Percentiles rank a stretch among this genome's conserved stretches.
Evolutionary conservation across 2,329 filamentous ascomycete species (phyloP).

Genomic region (Orbilia javanica): DNA sequence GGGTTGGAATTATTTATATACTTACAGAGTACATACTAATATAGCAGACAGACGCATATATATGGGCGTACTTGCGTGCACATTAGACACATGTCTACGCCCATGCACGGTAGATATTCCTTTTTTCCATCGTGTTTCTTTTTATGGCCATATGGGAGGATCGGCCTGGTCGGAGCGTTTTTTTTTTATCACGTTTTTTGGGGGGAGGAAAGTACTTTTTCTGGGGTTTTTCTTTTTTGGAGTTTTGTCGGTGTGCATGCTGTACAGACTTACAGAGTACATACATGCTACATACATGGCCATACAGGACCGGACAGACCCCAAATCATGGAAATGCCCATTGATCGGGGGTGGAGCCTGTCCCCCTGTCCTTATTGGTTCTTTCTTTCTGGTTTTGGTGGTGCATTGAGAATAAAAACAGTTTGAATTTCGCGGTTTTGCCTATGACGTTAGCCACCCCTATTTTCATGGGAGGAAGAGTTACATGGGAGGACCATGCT

Average conservation of each 20-base stretch:
- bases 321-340: conserved; percentile 39
- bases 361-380: neutral
- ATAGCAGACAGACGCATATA: neutral
- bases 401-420: neutral
- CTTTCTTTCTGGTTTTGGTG: neutral
- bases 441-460: conserved; percentile 53
- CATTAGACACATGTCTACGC: neutral
- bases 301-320: neutral
- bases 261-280: no score
- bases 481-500: neutral
- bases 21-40: no score
- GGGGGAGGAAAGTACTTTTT: neutral
- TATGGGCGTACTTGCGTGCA: neutral
- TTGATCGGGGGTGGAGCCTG: conserved; percentile 1
- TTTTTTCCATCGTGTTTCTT: no score
- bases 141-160: no score
- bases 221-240: neutral
- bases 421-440: conserved; percentile 24
- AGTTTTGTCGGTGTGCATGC: no score
- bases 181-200: conserved; percentile 28
- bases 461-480: conserved; percentile 20
- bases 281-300: no score
- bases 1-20: neutral
- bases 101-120: no score
- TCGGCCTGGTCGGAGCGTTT: conserved; percentile 16